Conservation (phyloP, 176 grass and related monocot species). For the Eragrostis nindensis region DNA sequence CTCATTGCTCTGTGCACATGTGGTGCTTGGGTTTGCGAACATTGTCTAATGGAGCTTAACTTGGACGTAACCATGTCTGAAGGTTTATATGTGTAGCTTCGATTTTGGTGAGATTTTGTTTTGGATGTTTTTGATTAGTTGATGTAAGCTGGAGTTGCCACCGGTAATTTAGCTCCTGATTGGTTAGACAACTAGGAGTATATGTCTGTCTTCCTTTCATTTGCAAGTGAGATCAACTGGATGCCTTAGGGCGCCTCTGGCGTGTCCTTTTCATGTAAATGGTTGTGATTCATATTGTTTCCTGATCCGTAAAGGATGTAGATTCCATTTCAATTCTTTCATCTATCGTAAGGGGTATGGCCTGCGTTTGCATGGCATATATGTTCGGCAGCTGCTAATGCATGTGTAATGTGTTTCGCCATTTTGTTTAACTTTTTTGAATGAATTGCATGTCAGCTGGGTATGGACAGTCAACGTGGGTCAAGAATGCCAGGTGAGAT, state of each 20-base stretch:
- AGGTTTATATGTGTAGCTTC: neutral
- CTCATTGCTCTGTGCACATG: neutral
- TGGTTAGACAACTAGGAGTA: constrained; percentile 2
- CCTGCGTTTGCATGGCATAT: neutral
- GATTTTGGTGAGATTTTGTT: neutral
- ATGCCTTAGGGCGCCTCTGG: neutral
- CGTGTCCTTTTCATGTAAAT: neutral
- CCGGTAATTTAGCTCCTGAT: neutral
- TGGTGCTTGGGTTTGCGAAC: constrained; percentile 4
- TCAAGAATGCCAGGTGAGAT: constrained; percentile 27
- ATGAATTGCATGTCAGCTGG: neutral
- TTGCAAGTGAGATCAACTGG: neutral
- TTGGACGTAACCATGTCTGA: neutral
- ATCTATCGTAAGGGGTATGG: neutral
- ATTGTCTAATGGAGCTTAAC: neutral
- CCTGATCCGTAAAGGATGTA: constrained; percentile 15
- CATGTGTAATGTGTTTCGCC: neutral
- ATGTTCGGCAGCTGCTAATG: neutral
- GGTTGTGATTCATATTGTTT: neutral
- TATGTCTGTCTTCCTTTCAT: neutral
- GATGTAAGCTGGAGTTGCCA: constrained; percentile 17
- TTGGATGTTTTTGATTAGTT: neutral
- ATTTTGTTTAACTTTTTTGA: neutral
- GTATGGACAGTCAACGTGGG: constrained; percentile 16
- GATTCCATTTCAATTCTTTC: neutral